These are phyloP conservation scores for Metarhizium robertsii DNA, from an alignment of 2,329 filamentous ascomycete species.

Conservation along the genomic window DNA sequence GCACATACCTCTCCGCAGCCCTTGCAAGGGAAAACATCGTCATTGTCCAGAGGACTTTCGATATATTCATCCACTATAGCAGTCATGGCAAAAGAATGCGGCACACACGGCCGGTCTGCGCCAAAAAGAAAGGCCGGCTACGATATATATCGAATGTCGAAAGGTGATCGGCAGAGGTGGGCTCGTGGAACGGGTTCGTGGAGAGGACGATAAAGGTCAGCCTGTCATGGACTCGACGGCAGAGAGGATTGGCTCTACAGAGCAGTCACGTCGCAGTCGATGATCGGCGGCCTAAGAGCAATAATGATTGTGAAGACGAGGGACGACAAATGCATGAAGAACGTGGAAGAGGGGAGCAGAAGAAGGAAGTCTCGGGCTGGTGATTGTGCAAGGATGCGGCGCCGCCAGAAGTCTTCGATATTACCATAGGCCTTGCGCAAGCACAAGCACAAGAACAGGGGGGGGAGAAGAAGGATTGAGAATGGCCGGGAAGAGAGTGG, in stretches of 20 bases:
- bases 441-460: neutral
- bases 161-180: neutral
- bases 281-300: neutral
- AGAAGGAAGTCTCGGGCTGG: slow-evolving; percentile 1
- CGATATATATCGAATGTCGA: neutral
- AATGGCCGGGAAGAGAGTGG: neutral
- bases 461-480: neutral
- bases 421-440: neutral
- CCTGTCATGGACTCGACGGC: neutral
- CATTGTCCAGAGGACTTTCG: slow-evolving; percentile 61
- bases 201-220: neutral
- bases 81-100: slow-evolving; percentile 28
- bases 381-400: neutral
- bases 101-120: neutral
- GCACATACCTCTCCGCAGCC: slow-evolving; percentile 72
- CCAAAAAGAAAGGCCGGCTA: neutral
- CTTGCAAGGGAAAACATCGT: slow-evolving; percentile 85
- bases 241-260: neutral
- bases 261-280: neutral
- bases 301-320: neutral
- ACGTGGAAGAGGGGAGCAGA: neutral
- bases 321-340: neutral
- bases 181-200: neutral
- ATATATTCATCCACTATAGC: slow-evolving; percentile 50
- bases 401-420: slow-evolving; percentile 2